Conservation (phyloP, 192 early-diverging fungal genomes). For the Geosiphon pyriformis region DNA sequence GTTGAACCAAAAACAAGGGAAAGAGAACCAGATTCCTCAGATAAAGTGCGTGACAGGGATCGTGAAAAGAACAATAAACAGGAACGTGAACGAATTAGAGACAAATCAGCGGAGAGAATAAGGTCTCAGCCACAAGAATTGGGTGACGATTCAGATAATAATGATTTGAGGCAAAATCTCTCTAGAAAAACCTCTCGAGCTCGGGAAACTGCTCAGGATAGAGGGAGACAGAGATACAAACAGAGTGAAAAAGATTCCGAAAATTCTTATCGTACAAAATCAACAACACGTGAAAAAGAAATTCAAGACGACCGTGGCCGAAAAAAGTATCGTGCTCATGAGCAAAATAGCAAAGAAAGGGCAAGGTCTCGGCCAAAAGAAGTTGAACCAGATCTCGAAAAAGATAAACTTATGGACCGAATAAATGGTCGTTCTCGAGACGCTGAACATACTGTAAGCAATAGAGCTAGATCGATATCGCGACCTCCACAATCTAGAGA, state of each 20-base stretch:
- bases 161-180: background rate
- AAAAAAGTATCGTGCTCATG: conserved; percentile 2
- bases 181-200: background rate
- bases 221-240: background rate
- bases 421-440: background rate
- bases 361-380: background rate
- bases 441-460: background rate
- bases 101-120: background rate
- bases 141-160: background rate
- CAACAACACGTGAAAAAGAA: conserved; percentile 10
- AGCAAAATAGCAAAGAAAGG: background rate
- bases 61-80: no score
- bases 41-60: background rate
- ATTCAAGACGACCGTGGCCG: conserved; percentile 15
- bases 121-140: background rate
- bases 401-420: background rate
- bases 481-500: background rate
- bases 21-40: background rate
- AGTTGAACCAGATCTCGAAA: background rate
- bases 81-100: background rate
- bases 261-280: background rate
- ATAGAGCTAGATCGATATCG: background rate
- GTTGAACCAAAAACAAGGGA: background rate
- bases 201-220: no score
- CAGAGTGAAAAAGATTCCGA: background rate